Base-by-base conservation (phyloP, 2,329 filamentous ascomycete genomes). In the Shiraia sp. region DNA sequence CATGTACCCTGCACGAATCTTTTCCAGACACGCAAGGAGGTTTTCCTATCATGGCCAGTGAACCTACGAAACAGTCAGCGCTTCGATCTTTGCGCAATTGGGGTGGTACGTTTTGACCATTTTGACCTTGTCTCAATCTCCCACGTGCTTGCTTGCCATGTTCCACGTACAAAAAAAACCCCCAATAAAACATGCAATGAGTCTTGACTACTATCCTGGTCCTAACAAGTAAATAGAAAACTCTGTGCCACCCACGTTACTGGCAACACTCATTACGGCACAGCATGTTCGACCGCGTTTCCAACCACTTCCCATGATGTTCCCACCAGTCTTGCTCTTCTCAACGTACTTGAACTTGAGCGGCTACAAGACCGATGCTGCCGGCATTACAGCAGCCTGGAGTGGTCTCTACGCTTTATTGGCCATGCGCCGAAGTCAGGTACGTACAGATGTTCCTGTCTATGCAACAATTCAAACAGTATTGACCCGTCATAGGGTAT, bases 211-310 rank as follows among this genome's bases (percentile, higher is more conserved):
- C n/a, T n/a, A n/a, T n/a, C n/a, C n/a, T n/a, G n/a, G n/a, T 24
- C n/a, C 50, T 55, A 27, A 56, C 32, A 28, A 24, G 4, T 13
- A n/a, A 4, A 19, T 58, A 86, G 83, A 83, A 68, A 82, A 79
- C 45, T 77, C 83, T 7, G 76, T 87, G 23, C 81, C 84, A 2
- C 79, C 85, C 16, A 83, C 80, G 9, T 67, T 85, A 10, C 78
- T 86, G 30, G 84, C 85, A 42, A 84, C 83, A 7, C 73, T 87
- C 30, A 79, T 87, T 53, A 79, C 82, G 28, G 81, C 83, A 9
- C 81, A 86, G 56, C 80, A 86, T 71, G 73, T 79, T 30, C 80
- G 81, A n/a, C 84, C 85, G n/a, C n/a, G n/a, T 6, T 82, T 85
- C 66, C 82, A 84, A 61, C 61, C 75, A 6, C 72, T 87, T 0